Evolutionary conservation across 148 eudicot genomes (phyloP).

Genomic region (Silene conica): DNA sequence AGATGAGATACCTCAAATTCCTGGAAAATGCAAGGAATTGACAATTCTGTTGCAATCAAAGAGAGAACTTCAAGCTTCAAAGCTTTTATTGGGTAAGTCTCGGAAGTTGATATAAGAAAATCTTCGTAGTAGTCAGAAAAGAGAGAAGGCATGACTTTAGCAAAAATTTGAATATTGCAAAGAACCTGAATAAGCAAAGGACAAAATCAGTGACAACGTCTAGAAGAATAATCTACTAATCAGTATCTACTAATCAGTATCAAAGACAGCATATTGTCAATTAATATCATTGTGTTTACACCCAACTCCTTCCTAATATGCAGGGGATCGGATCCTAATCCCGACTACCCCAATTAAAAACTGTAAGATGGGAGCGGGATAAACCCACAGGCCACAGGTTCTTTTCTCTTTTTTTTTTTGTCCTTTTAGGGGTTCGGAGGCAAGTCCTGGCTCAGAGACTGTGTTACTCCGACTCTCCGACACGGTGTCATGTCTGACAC

Average conservation of each 20-base stretch:
- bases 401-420: neutral
- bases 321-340: neutral
- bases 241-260: neutral
- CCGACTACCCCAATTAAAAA: neutral
- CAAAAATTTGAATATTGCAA: conserved; percentile 92
- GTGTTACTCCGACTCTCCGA: too few relatives aligned
- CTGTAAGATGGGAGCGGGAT: neutral
- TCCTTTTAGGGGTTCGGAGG: neutral
- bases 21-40: conserved; percentile 66
- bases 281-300: neutral
- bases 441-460: neutral
- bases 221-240: neutral
- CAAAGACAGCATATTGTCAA: neutral
- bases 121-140: conserved; percentile 81
- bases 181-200: conserved; percentile 56
- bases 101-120: conserved; percentile 74
- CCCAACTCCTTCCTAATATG: conserved; percentile 4
- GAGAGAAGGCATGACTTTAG: conserved; percentile 84
- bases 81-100: conserved; percentile 73
- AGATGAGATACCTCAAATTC: conserved; percentile 77
- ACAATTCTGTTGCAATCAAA: conserved; percentile 70
- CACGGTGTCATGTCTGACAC: too few relatives aligned
- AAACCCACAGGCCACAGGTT: too few relatives aligned
- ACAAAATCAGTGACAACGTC: conserved; percentile 15
- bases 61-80: conserved; percentile 89